Conservation (phyloP, 2,329 filamentous ascomycete genomes). For the Clonostachys rosea region DNA sequence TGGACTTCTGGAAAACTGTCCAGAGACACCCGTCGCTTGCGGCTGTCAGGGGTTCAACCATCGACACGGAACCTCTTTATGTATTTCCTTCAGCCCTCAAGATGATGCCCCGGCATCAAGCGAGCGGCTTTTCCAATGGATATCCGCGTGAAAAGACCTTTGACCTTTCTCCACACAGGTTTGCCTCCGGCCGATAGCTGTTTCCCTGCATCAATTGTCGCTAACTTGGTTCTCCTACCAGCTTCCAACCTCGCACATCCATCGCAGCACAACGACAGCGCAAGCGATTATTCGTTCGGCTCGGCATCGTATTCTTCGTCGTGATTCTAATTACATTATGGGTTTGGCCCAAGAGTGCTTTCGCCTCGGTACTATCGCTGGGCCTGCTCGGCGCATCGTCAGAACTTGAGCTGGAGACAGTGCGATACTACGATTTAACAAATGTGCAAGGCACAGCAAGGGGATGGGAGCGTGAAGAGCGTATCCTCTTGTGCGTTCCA, state of each 20-base stretch:
- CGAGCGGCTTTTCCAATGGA: conserved; percentile 74
- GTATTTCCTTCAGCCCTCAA: conserved; percentile 30
- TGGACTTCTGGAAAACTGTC: too few species aligned
- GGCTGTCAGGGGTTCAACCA: background rate
- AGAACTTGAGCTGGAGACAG: conserved; percentile 82
- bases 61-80: background rate
- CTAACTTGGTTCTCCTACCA: conserved; percentile 6
- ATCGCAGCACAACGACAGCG: conserved; percentile 67
- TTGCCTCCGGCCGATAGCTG: background rate
- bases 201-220: background rate
- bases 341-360: conserved; percentile 63
- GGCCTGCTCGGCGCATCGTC: conserved; percentile 64
- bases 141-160: conserved; percentile 76
- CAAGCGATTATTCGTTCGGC: conserved; percentile 65
- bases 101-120: conserved; percentile 83
- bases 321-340: conserved; percentile 68
- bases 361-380: conserved; percentile 60
- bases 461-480: conserved; percentile 94
- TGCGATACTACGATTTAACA: conserved; percentile 93
- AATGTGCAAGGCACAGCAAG: conserved; percentile 87
- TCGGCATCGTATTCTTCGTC: conserved; percentile 54
- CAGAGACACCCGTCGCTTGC: too few species aligned
- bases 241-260: conserved; percentile 77
- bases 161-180: conserved; percentile 88
- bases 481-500: conserved; percentile 91